phyloP scores from a whole-genome alignment of 2,329 filamentous ascomycete genomes.

The Tricladium varicosporioides region DNA sequence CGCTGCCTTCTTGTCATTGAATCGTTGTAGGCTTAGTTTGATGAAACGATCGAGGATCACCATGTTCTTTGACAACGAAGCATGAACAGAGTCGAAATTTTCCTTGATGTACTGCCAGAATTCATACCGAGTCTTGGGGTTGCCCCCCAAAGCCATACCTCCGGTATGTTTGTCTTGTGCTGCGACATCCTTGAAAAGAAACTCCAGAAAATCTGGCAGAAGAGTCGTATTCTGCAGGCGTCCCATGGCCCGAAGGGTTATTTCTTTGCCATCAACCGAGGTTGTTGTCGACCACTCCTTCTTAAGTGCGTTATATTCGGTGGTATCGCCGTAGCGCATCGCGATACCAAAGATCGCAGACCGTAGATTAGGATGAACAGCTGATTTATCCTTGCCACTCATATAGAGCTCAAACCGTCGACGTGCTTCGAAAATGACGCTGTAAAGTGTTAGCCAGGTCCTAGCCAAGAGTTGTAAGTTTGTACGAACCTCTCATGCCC shows the following conservation, averaged over 20 bases:
- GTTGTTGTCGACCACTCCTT: constrained; percentile 80
- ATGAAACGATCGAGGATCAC: constrained; percentile 89
- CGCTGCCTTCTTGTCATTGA: constrained; percentile 66
- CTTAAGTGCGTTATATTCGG: constrained; percentile 73
- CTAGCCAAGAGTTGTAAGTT: not conserved
- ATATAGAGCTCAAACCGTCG: constrained; percentile 80
- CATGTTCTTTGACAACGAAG: constrained; percentile 75
- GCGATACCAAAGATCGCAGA: constrained; percentile 77
- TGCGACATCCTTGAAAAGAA: constrained; percentile 82
- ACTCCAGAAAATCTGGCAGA: constrained; percentile 64
- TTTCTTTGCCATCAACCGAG: constrained; percentile 88
- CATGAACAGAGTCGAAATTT: constrained; percentile 73
- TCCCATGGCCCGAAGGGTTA: constrained; percentile 74
- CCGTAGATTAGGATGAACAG: constrained; percentile 80
- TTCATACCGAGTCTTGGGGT: constrained; percentile 67
- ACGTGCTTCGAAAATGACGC: constrained; percentile 69
- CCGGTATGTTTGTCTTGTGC: constrained; percentile 86
- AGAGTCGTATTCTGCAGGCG: constrained; percentile 63
- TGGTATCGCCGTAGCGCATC: constrained; percentile 67
- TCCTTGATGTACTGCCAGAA: constrained; percentile 85
- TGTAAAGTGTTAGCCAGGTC: constrained; percentile 36
- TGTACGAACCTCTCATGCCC: constrained; percentile 69
- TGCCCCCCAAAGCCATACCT: constrained; percentile 68
- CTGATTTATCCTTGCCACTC: constrained; percentile 57
- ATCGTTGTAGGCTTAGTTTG: constrained; percentile 73